phyloP scores from a whole-genome alignment of 129 eudicot species.

The Daucus carota region DNA sequence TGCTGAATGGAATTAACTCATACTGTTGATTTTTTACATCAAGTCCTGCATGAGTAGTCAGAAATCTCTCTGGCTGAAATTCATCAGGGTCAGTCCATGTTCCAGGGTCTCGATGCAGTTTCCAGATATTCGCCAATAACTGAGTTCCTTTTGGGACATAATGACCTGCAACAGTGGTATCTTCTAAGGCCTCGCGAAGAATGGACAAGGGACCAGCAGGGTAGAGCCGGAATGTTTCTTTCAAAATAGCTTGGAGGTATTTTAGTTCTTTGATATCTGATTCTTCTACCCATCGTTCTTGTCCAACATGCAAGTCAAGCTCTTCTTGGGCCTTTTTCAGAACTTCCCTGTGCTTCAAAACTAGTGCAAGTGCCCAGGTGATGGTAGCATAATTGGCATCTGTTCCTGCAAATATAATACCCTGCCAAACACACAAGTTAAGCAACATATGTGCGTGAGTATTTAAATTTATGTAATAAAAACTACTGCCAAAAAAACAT shows the following conservation, averaged over 20 bases:
- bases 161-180: slow-evolving; percentile 11
- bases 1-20: slow-evolving; percentile 11
- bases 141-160: slow-evolving; percentile 6
- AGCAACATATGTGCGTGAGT: background rate
- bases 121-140: slow-evolving; percentile 11
- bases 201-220: slow-evolving; percentile 11
- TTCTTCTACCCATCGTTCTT: slow-evolving; percentile 1
- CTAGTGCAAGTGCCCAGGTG: slow-evolving; percentile 11
- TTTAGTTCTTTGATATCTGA: slow-evolving; percentile 6
- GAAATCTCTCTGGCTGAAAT: slow-evolving; percentile 11
- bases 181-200: slow-evolving; percentile 8
- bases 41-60: slow-evolving; percentile 10
- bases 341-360: slow-evolving; percentile 4
- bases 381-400: slow-evolving; percentile 7
- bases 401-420: slow-evolving; percentile 9
- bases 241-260: slow-evolving; percentile 16
- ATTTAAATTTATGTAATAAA: no score
- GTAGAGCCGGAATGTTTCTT: slow-evolving; percentile 15
- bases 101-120: slow-evolving; percentile 5
- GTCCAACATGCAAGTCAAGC: slow-evolving; percentile 9
- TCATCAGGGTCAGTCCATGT: slow-evolving; percentile 1
- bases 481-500: no score
- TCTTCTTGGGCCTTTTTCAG: slow-evolving; percentile 8
- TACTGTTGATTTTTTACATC: slow-evolving; percentile 6
- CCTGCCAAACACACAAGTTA: slow-evolving; percentile 2